phyloP scores from a whole-genome alignment of 805 yeast genomes.

The Wilhelminamyces savonicus region DNA sequence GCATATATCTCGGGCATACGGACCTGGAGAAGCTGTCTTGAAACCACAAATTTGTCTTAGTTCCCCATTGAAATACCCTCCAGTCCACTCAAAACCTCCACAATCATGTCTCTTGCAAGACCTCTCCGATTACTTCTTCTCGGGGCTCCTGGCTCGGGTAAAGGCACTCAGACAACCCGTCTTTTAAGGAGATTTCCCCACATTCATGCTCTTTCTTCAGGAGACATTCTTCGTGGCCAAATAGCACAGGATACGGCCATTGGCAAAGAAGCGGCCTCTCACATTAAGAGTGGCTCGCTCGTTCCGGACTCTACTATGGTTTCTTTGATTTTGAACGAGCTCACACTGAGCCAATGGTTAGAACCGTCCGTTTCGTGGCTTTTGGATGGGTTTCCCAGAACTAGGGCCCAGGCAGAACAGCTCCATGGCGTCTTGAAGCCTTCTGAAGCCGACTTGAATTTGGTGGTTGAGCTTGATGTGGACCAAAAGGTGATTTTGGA shows the following conservation, averaged over 20 bases:
- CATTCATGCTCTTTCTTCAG: slow-evolving; percentile 67
- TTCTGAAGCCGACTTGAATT: slow-evolving; percentile 44
- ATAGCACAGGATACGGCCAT: slow-evolving; percentile 47
- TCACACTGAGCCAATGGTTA: slow-evolving; percentile 39
- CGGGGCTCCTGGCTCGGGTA: slow-evolving; percentile 96
- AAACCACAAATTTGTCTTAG: too few relatives aligned
- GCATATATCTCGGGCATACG: too few relatives aligned
- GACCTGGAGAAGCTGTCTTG: too few relatives aligned
- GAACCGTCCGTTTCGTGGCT: slow-evolving; percentile 52
- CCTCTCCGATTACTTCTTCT: slow-evolving; percentile 66
- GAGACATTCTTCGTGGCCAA: slow-evolving; percentile 72
- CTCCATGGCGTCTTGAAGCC: slow-evolving; percentile 40
- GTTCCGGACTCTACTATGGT: slow-evolving; percentile 73
- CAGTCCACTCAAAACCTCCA: too few relatives aligned
- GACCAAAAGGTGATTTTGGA: slow-evolving; percentile 79
- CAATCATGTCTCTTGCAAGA: too few relatives aligned
- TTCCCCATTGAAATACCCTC: too few relatives aligned
- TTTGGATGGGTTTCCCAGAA: slow-evolving; percentile 91
- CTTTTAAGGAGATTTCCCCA: slow-evolving; percentile 48
- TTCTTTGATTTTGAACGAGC: slow-evolving; percentile 45
- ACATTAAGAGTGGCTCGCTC: slow-evolving; percentile 57
- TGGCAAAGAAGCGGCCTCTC: slow-evolving; percentile 51
- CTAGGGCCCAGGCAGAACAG: slow-evolving; percentile 60
- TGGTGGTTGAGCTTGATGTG: slow-evolving; percentile 83
- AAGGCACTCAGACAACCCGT: slow-evolving; percentile 79